These are phyloP conservation scores for Aspergillus unguis DNA, from an alignment of 2,329 filamentous ascomycete genomes.

Conservation along the genomic window DNA sequence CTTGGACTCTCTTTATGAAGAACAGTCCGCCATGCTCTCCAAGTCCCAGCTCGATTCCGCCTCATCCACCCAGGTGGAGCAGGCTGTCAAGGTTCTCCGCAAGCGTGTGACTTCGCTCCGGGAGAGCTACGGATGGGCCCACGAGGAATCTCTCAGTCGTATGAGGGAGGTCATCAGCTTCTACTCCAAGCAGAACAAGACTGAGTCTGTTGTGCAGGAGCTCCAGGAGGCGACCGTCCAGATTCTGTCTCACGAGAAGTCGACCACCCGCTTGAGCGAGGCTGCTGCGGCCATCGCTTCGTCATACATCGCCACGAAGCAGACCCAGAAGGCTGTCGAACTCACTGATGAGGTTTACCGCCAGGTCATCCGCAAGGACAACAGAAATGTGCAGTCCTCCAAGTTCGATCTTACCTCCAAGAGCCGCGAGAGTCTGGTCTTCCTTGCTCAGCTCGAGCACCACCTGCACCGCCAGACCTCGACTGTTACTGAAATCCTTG, in stretches of 20 bases:
- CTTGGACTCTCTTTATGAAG: constrained; percentile 39
- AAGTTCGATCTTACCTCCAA: constrained; percentile 35
- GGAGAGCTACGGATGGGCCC: constrained; percentile 37
- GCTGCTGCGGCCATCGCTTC: constrained; percentile 37
- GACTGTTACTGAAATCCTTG: constrained; percentile 43
- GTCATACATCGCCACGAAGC: constrained; percentile 35
- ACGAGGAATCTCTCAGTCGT: constrained; percentile 38
- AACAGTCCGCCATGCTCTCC: constrained; percentile 28
- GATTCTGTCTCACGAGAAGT: constrained; percentile 33
- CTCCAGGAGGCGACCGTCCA: constrained; percentile 35
- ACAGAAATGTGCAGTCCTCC: constrained; percentile 26
- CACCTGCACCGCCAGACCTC: constrained; percentile 27
- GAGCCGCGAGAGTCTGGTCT: constrained; percentile 39
- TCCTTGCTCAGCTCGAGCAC: constrained; percentile 48
- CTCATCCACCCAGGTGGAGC: constrained; percentile 29
- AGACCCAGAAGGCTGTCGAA: constrained; percentile 32
- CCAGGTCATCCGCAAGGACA: constrained; percentile 39
- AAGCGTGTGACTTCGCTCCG: constrained; percentile 31
- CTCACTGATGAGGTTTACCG: constrained; percentile 39
- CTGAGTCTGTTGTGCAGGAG: constrained; percentile 28
- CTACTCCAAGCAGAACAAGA: constrained; percentile 33
- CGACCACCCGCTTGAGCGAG: constrained; percentile 27
- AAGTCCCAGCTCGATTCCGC: constrained; percentile 22
- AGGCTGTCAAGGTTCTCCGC: constrained; percentile 29
- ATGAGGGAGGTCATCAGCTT: constrained; percentile 38